These are phyloP conservation scores for Metarhizium robertsii DNA, from an alignment of 2,329 filamentous ascomycete genomes.

Conservation along the genomic window DNA sequence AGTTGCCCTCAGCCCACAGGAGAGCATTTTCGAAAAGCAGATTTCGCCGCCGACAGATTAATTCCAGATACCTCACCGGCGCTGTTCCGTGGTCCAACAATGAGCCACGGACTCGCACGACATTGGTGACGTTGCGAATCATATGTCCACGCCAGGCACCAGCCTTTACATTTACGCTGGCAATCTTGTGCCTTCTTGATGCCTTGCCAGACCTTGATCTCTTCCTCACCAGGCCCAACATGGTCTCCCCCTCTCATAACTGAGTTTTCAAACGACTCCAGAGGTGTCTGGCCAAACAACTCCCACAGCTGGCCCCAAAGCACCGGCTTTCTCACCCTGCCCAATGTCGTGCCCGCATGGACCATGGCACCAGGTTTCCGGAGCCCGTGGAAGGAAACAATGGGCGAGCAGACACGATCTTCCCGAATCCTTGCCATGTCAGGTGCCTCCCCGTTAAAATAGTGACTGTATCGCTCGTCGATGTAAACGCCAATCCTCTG, in stretches of 20 bases:
- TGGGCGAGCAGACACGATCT: conserved; percentile 44
- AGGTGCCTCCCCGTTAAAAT: conserved; percentile 48
- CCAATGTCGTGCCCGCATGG: conserved; percentile 32
- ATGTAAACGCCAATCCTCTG: conserved; percentile 45
- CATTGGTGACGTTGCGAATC: conserved; percentile 30
- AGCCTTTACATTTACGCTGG: conserved; percentile 28
- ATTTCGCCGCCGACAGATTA: conserved; percentile 20
- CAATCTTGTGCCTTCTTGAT: conserved; percentile 33
- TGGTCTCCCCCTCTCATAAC: conserved; percentile 31
- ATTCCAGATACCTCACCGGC: conserved; percentile 18
- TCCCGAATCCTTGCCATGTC: conserved; percentile 36
- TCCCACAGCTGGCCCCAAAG: conserved; percentile 42
- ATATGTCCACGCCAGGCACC: conserved; percentile 44
- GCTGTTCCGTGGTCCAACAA: conserved; percentile 27
- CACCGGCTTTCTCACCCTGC: conserved; percentile 27
- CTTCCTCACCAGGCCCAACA: conserved; percentile 39
- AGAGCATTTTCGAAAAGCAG: conserved; percentile 10
- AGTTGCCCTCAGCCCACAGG: not conserved
- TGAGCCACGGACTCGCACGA: conserved; percentile 39
- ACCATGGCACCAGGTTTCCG: conserved; percentile 35
- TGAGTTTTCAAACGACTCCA: conserved; percentile 27
- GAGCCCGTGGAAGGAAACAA: conserved; percentile 44
- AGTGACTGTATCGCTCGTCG: conserved; percentile 41
- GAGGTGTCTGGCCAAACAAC: conserved; percentile 33
- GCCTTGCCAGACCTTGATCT: conserved; percentile 25